A percentile compares a stretch with the other conserved stretches of the same genome.
These are phyloP conservation scores for Microcos paniculata DNA, from an alignment of 345 rosid species.

Conservation along the genomic window DNA sequence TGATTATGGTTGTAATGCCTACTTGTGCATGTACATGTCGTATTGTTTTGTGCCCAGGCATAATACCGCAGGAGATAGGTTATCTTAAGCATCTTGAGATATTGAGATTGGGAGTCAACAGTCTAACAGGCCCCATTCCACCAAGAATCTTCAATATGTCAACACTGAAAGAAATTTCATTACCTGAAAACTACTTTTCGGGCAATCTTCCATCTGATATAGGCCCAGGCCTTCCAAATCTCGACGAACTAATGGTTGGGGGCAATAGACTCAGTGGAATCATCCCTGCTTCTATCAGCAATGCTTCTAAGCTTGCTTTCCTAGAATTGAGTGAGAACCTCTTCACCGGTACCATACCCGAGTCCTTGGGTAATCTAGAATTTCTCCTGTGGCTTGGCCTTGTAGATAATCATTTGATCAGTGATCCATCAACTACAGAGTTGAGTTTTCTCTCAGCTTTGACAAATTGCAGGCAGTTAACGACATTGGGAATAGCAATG, in stretches of 20 bases:
- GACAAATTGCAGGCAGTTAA: slow-evolving; percentile 12
- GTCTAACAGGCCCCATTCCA: slow-evolving; percentile 9
- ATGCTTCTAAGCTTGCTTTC: slow-evolving; percentile 8
- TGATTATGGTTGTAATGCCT: too few relatives aligned
- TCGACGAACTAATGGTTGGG: background rate
- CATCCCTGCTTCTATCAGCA: slow-evolving; percentile 11
- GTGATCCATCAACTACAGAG: background rate
- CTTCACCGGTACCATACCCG: slow-evolving; percentile 16
- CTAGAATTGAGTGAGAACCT: background rate
- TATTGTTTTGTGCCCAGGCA: background rate
- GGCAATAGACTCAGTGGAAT: background rate
- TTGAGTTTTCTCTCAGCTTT: slow-evolving; percentile 7
- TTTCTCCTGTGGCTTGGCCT: background rate
- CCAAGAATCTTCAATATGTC: background rate
- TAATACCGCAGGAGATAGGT: slow-evolving; percentile 16
- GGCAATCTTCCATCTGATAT: background rate
- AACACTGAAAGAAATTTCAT: background rate
- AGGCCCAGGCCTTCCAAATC: slow-evolving; percentile 11
- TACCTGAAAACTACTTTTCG: background rate
- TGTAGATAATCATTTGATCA: background rate
- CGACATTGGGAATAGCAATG: background rate
- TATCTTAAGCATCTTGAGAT: background rate
- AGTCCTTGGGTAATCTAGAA: slow-evolving; percentile 6
- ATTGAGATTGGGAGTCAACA: background rate
- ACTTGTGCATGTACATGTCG: too few relatives aligned